Evolutionary conservation across 2,329 filamentous ascomycete genomes (phyloP).

Genomic region (Thyridium curvatum): DNA sequence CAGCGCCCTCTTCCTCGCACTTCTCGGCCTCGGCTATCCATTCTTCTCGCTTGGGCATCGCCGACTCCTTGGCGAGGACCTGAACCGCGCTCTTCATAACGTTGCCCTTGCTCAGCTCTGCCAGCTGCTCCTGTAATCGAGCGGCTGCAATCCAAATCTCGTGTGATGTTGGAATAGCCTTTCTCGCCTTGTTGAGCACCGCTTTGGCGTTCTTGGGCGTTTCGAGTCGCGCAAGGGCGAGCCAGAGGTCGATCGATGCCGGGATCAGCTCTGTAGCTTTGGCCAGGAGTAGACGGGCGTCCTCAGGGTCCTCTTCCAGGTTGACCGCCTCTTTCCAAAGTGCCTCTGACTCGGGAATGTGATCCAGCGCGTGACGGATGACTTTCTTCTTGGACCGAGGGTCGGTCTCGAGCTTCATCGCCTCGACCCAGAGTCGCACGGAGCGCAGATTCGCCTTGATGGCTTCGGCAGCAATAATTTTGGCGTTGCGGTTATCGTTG

Average conservation of each 20-base stretch:
- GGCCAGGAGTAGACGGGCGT: conserved; percentile 81
- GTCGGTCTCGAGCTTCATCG: conserved; percentile 85
- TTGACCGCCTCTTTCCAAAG: conserved; percentile 99
- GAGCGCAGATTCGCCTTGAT: conserved; percentile 88
- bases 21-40: conserved; percentile 95
- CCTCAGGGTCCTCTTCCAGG: conserved; percentile 80
- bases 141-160: conserved; percentile 97
- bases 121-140: conserved; percentile 80
- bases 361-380: conserved; percentile 81
- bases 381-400: conserved; percentile 85
- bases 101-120: conserved; percentile 71
- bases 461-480: conserved; percentile 88
- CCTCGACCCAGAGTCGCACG: conserved; percentile 88
- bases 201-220: conserved; percentile 87
- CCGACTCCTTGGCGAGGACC: conserved; percentile 80
- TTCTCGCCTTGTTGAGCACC: conserved; percentile 90
- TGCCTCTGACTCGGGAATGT: conserved; percentile 88
- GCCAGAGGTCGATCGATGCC: conserved; percentile 88
- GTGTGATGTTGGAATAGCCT: conserved; percentile 85
- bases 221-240: conserved; percentile 85
- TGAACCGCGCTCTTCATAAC: conserved; percentile 94
- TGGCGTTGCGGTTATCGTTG: conserved; percentile 88
- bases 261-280: conserved; percentile 96
- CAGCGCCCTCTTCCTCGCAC: conserved; percentile 86
- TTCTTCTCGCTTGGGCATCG: conserved; percentile 95